Evolutionary conservation across 805 yeast species (phyloP).

Genomic region (Candida wancherniae): DNA sequence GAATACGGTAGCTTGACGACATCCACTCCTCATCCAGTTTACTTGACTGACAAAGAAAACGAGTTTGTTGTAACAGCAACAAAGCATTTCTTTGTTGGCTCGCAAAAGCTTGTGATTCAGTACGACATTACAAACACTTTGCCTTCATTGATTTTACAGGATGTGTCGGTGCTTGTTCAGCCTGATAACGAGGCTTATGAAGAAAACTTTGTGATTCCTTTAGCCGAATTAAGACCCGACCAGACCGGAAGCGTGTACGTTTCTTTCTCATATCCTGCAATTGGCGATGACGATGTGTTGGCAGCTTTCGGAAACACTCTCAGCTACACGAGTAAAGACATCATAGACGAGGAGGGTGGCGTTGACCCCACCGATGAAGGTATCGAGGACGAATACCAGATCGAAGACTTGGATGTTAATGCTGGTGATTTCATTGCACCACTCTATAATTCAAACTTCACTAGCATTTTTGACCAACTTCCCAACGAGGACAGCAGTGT

Average conservation of each 20-base stretch:
- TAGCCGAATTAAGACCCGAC: slow-evolving; percentile 68
- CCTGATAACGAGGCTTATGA: slow-evolving; percentile 53
- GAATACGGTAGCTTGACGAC: slow-evolving; percentile 72
- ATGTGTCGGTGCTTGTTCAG: slow-evolving; percentile 66
- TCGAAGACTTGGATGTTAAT: slow-evolving; percentile 68
- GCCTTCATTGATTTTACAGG: slow-evolving; percentile 68
- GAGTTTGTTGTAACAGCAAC: slow-evolving; percentile 85
- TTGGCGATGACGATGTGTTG: slow-evolving; percentile 35
- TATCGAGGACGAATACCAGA: slow-evolving; percentile 87
- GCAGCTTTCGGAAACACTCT: slow-evolving; percentile 60
- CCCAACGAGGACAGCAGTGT: slow-evolving; percentile 58
- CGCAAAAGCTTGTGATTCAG: slow-evolving; percentile 70
- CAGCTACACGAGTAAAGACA: slow-evolving; percentile 72
- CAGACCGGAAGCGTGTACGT: slow-evolving; percentile 73
- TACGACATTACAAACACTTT: slow-evolving; percentile 82
- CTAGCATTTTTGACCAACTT: slow-evolving; percentile 68
- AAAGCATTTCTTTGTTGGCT: slow-evolving; percentile 70
- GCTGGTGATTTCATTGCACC: slow-evolving; percentile 84
- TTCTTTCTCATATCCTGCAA: slow-evolving; percentile 59
- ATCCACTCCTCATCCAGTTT: slow-evolving; percentile 53
- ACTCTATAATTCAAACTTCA: slow-evolving; percentile 71
- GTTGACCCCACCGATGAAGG: slow-evolving; percentile 71
- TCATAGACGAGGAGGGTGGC: slow-evolving; percentile 65
- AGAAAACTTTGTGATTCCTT: slow-evolving; percentile 72
- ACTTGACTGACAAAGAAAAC: slow-evolving; percentile 86